Evolutionary conservation across 768 basidiomycete genomes (phyloP), one percentile per base, ranked within the genome.

Genomic region (Leccinum subtestaceum): DNA sequence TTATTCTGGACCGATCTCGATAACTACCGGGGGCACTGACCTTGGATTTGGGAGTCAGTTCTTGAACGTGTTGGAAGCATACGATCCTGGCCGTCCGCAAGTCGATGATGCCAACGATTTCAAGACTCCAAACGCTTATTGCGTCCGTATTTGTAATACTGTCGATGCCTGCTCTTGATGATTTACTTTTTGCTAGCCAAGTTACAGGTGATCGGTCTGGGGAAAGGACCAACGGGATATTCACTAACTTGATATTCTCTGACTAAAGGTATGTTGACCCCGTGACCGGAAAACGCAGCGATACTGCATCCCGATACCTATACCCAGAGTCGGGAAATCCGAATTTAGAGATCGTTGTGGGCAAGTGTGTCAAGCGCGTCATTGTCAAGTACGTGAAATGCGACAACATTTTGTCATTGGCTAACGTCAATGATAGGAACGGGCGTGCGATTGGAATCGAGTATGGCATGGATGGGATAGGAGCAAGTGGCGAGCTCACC

Each of bases 201-300:
- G 32, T 34, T 34, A 34, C 32, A 34, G 32, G 32, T 34, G 32
- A 34, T 34, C 32, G 32, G 32, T 12, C 32, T 34, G 12, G 32
- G 13, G 4, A 34, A 2, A 4, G 32, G 12, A 34, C 32, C 11
- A 12, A 34, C 12, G 1, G 32, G 13, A 11, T 29, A 34, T 0
- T 12, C 32, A 4, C 32, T 34, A 34, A 38, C 13, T 36, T 9
- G 3, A 10, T 7, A 5, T 21, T 29, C 23, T 4, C 11, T 34
- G n/a, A 34, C 13, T 21, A 5, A 19, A 88, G 86, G 65, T 88
- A 82, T 64, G 74, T 87, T n/a, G 75, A 82, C 59, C 70, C 62
- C 2, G 68, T 72, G 31, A 82, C 77, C 1, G 71, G 71, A 36
- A 62, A 47, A n/a, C 70, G 70, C 17, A 67, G 60, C 5, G 70